These are phyloP conservation scores for Hordeum vulgare DNA, from an alignment of 176 grass and related monocot species.

Conservation along the genomic window DNA sequence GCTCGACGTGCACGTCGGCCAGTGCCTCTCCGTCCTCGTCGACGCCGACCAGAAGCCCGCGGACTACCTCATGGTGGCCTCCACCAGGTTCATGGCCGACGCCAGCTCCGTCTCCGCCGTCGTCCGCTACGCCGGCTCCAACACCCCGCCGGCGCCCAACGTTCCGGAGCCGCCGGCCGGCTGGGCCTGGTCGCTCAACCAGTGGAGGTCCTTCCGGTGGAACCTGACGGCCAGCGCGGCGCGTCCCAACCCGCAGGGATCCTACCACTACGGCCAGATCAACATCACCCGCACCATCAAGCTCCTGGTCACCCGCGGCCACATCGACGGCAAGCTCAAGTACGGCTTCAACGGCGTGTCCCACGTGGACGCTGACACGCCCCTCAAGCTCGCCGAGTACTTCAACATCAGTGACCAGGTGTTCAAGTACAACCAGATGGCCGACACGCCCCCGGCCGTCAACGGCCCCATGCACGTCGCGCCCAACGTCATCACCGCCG, in stretches of 20 bases:
- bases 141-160: conserved; percentile 19
- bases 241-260: conserved; percentile 92
- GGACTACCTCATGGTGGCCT: conserved; percentile 63
- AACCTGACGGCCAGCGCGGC: conserved; percentile 95
- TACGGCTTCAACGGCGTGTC: conserved; percentile 67
- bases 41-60: conserved; percentile 52
- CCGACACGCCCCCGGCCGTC: conserved; percentile 31
- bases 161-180: conserved; percentile 42
- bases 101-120: conserved; percentile 3
- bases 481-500: conserved; percentile 57
- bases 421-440: conserved; percentile 65
- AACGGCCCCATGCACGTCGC: neutral
- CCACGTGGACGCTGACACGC: conserved; percentile 48
- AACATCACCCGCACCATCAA: conserved; percentile 91
- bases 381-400: conserved; percentile 78
- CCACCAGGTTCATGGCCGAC: conserved; percentile 50
- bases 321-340: conserved; percentile 44
- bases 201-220: conserved; percentile 89
- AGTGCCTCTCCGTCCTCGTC: conserved; percentile 64
- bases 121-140: conserved; percentile 52
- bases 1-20: conserved; percentile 56
- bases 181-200: conserved; percentile 91
- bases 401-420: conserved; percentile 48
- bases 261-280: conserved; percentile 94
- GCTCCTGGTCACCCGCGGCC: conserved; percentile 32